These are phyloP conservation scores for Neofusicoccum umdonicola DNA, from an alignment of 2,329 filamentous ascomycete genomes.

Conservation along the genomic window DNA sequence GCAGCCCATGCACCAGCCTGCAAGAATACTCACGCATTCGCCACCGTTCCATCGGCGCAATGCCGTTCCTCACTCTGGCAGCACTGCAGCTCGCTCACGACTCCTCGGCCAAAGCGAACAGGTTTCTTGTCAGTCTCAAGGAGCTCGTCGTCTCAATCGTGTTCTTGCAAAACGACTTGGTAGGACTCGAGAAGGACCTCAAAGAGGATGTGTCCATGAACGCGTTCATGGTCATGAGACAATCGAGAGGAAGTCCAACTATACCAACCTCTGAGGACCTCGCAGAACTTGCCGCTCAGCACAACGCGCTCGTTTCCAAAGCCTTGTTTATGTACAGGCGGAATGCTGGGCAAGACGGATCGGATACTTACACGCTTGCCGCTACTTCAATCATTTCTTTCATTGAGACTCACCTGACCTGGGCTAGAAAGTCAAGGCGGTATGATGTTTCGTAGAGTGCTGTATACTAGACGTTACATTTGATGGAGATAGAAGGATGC, in stretches of 20 bases:
- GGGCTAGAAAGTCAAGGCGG: background rate
- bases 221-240: conserved; percentile 7
- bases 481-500: too few relatives aligned
- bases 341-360: background rate
- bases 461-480: too few relatives aligned
- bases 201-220: conserved; percentile 9
- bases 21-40: background rate
- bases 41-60: background rate
- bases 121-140: background rate
- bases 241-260: background rate
- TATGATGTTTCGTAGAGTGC: background rate
- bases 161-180: conserved; percentile 19
- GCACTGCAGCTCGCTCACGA: background rate
- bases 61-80: background rate
- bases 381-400: background rate
- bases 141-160: conserved; percentile 15
- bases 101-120: background rate
- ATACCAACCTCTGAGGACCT: background rate
- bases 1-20: background rate
- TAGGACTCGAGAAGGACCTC: conserved; percentile 19
- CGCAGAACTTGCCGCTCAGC: background rate
- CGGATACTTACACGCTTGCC: background rate
- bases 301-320: background rate
- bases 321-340: background rate
- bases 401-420: background rate